Evolutionary conservation across 495 filamentous ascomycete genomes (phyloP).

Genomic region (Aspergillus affinis): DNA sequence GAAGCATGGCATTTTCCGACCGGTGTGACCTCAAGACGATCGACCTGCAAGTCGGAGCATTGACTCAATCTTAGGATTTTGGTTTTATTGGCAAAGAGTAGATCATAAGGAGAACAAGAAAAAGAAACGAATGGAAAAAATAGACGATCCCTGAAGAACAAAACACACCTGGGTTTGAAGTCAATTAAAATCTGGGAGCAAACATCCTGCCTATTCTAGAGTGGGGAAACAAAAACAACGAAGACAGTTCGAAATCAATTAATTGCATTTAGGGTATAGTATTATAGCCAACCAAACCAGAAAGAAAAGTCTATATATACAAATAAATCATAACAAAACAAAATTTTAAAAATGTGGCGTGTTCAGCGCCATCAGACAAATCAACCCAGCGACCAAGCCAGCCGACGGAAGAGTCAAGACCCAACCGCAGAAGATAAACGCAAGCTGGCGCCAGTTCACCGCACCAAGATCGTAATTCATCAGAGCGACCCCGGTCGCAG

Average conservation of each 20-base stretch:
- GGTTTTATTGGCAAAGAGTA: background rate
- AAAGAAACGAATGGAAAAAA: no score
- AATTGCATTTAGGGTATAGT: background rate
- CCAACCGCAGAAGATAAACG: slow-evolving; percentile 38
- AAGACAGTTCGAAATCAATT: background rate
- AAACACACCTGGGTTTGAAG: no score
- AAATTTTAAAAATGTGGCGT: slow-evolving; percentile 32
- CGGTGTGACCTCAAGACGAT: background rate
- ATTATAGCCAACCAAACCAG: background rate
- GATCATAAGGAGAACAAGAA: no score
- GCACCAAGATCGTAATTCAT: slow-evolving; percentile 41
- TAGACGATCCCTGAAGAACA: no score
- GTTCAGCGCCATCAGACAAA: slow-evolving; percentile 42
- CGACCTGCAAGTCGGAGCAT: background rate
- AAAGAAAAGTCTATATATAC: background rate
- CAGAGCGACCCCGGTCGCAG: slow-evolving; percentile 36
- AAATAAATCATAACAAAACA: background rate
- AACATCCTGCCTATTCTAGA: background rate
- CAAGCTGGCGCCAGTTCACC: slow-evolving; percentile 40
- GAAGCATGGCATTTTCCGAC: background rate
- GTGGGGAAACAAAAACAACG: background rate
- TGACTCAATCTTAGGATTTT: background rate
- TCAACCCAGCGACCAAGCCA: slow-evolving; percentile 33
- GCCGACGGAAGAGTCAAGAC: slow-evolving; percentile 42
- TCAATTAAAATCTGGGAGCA: no score